Evolutionary conservation across 1,139 yeast species (phyloP), one percentile per base, ranked within the genome.

Genomic region (Sugiyamaella sp.): DNA sequence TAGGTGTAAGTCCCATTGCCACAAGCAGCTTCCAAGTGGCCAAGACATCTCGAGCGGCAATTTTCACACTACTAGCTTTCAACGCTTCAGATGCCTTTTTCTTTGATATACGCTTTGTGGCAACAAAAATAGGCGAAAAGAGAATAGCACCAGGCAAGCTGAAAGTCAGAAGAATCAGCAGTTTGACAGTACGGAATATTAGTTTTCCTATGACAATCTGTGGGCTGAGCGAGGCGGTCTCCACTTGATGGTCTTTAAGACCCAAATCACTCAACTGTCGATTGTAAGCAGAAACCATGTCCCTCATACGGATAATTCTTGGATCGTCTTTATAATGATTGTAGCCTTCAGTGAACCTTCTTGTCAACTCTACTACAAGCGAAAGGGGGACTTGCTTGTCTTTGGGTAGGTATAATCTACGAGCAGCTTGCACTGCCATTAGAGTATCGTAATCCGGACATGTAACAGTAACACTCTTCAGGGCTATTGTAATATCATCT

Each of bases 1-100:
- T 70, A 1, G 99, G 99, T 0, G 97, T 95, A 56, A 89, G 75
- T 5, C 93, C 96, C 81, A 93, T 80, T 35, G 93, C 84, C 44
- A 93, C 91, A 60, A 93, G 76, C 43, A 93, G 84, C 70, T 93
- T 93, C 99, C 99, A 90, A 1, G 97, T 90, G 1, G 97, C 97
- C 56, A 90, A 79, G 24, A 93, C 97, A 70, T 93, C 99, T 56
- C 85, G 85, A 22, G 96, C 99, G 64, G 84, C 82, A 59, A 93
- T 85, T 69, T 93, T 93, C 32, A 93, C 99, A 1, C 89, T 80
- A 0, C 97, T 89, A 5, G 81, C 85, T n/a, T 90, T 91, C 53
- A 93, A 76, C 0, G 98, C 99, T 56, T 83, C 81, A 54, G 72
- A 76, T 29, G 95, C 90, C 70, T 90, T 90, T 61, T 77, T 75